Percentiles rank a stretch among this genome's conserved stretches.
phyloP scores from a whole-genome alignment of 2,329 filamentous ascomycete species.

The Claviceps citrina region DNA sequence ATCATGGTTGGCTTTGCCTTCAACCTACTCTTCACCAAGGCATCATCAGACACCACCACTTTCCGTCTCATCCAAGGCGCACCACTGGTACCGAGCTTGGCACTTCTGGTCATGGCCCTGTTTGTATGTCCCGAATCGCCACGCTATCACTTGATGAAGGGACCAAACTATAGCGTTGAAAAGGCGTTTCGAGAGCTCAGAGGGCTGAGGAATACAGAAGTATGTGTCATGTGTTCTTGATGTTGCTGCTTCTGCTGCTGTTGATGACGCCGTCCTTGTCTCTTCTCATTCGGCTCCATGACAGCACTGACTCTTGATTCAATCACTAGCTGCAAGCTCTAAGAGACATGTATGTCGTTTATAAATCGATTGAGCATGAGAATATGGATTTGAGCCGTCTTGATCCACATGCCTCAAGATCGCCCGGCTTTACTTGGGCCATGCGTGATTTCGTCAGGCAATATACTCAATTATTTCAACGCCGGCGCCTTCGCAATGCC shows the following conservation, averaged over 20 bases:
- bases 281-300: too few relatives aligned
- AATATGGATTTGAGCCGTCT: constrained; percentile 12
- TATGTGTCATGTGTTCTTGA: constrained; percentile 1
- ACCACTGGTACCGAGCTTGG: constrained; percentile 22
- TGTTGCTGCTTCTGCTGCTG: neutral
- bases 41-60: constrained; percentile 6
- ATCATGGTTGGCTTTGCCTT: constrained; percentile 21
- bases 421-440: constrained; percentile 15
- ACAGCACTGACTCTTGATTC: neutral
- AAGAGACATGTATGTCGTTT: constrained; percentile 25
- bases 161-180: constrained; percentile 20
- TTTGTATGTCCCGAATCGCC: constrained; percentile 28
- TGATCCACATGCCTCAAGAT: constrained; percentile 10
- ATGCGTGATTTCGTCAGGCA: constrained; percentile 16
- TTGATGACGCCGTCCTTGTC: neutral
- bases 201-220: constrained; percentile 23
- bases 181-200: constrained; percentile 22
- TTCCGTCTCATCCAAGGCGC: constrained; percentile 23
- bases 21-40: constrained; percentile 22
- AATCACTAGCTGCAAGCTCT: constrained; percentile 22
- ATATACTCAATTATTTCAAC: constrained; percentile 15
- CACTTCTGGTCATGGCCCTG: constrained; percentile 18
- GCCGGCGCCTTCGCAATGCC: constrained; percentile 17
- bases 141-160: constrained; percentile 25
- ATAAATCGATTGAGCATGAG: constrained; percentile 19